Percentiles rank a stretch among this genome's conserved stretches.
phyloP scores from a whole-genome alignment of 768 basidiomycete species.

The Leccinum olivaceopallidum region DNA sequence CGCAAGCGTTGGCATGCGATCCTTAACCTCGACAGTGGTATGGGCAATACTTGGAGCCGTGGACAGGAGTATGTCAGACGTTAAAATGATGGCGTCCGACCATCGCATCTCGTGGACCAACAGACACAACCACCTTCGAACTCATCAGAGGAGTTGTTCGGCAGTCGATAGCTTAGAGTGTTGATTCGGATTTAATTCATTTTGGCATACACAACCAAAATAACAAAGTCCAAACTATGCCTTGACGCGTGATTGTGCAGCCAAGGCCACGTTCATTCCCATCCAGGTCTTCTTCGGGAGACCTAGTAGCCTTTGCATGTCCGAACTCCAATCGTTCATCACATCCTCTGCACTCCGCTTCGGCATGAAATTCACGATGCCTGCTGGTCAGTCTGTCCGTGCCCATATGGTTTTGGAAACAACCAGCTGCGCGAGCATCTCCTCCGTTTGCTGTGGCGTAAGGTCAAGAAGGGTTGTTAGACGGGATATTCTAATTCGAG shows the following conservation, averaged over 20 bases:
- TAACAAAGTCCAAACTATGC: conserved; percentile 31
- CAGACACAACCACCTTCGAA: conserved; percentile 21
- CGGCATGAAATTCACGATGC: conserved; percentile 83
- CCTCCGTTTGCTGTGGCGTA: conserved; percentile 77
- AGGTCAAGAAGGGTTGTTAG: conserved; percentile 89
- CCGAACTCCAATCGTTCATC: conserved; percentile 98
- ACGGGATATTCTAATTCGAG: conserved; percentile 82
- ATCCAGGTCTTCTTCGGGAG: conserved; percentile 99
- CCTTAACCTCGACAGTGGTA: conserved; percentile 42
- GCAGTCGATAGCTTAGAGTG: conserved; percentile 18
- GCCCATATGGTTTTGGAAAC: conserved; percentile 93
- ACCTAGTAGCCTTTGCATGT: conserved; percentile 89
- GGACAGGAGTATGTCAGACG: conserved; percentile 71
- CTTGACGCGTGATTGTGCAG: conserved; percentile 69
- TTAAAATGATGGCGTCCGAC: conserved; percentile 70
- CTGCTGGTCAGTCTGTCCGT: conserved; percentile 87
- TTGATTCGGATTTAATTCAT: not conserved
- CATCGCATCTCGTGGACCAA: conserved; percentile 61
- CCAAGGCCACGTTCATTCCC: conserved; percentile 89
- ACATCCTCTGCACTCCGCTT: conserved; percentile 87
- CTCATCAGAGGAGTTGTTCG: conserved; percentile 24
- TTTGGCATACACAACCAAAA: conserved; percentile 7
- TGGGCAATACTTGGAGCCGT: conserved; percentile 60
- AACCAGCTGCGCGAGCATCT: conserved; percentile 85
- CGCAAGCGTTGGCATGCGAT: conserved; percentile 80